Conservation (phyloP, 352 stramenopile genomes). For the Phytophthora capsici region DNA sequence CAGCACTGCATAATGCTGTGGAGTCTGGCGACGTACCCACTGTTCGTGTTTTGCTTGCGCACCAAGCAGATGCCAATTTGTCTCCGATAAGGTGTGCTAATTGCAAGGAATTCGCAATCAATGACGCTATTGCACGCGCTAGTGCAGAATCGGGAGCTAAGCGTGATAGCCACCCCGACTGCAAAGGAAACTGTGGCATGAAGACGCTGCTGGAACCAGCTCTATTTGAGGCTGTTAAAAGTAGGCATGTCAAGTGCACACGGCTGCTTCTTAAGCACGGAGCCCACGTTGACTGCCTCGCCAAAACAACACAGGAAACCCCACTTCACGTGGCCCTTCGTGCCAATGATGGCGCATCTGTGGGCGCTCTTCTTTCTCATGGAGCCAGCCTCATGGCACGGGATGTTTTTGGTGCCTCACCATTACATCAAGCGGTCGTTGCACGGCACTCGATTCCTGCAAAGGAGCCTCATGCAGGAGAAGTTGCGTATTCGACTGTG, state of each 20-base stretch:
- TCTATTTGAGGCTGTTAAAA: conserved; percentile 51
- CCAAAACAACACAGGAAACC: conserved; percentile 45
- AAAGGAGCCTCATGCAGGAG: conserved; percentile 56
- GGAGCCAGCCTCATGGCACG: conserved; percentile 53
- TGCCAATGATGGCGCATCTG: conserved; percentile 50
- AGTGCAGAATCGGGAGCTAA: conserved; percentile 5
- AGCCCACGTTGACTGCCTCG: conserved; percentile 48
- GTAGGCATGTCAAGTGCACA: conserved; percentile 38
- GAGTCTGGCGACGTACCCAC: conserved; percentile 49
- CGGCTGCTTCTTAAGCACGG: conserved; percentile 51
- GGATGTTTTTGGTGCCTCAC: conserved; percentile 43
- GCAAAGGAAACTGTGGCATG: conserved; percentile 39
- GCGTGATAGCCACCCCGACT: conserved; percentile 24
- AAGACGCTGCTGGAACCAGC: conserved; percentile 52
- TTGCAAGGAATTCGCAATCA: conserved; percentile 39
- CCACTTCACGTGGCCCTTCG: conserved; percentile 58
- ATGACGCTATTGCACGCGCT: conserved; percentile 20
- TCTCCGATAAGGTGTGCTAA: conserved; percentile 53
- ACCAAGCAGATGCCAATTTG: conserved; percentile 55
- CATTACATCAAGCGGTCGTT: conserved; percentile 57
- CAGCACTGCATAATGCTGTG: conserved; percentile 65
- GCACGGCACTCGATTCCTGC: conserved; percentile 54
- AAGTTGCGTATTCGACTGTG: conserved; percentile 58
- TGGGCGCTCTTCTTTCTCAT: conserved; percentile 49
- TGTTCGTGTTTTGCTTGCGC: conserved; percentile 42